A percentile compares a stretch with the other conserved stretches of the same genome.
These are phyloP conservation scores for Cyclostephanos invisitatus DNA, from an alignment of 108 stramenopile species.

Conservation along the genomic window DNA sequence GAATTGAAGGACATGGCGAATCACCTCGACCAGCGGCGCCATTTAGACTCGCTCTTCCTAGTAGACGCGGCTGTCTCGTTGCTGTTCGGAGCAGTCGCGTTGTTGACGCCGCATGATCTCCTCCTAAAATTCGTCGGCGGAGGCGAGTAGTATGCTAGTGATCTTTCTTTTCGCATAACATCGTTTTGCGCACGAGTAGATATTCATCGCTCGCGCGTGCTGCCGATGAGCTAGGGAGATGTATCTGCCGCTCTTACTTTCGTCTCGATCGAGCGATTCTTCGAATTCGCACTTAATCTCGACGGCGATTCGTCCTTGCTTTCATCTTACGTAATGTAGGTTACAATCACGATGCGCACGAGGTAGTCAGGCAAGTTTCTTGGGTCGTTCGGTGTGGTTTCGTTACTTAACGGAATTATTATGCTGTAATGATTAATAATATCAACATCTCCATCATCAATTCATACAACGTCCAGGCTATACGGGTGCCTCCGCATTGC, in stretches of 20 bases:
- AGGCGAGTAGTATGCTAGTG: background rate
- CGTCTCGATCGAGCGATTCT: background rate
- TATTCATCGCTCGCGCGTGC: background rate
- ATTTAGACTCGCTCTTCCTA: slow-evolving; percentile 71
- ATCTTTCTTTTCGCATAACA: background rate
- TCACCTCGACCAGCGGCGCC: slow-evolving; percentile 40
- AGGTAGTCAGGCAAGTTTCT: slow-evolving; percentile 65
- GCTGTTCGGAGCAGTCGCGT: slow-evolving; percentile 59
- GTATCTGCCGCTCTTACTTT: background rate
- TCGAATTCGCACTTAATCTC: background rate
- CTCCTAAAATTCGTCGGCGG: slow-evolving; percentile 49
- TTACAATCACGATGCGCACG: slow-evolving; percentile 82
- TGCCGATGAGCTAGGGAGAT: background rate
- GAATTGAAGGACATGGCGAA: slow-evolving; percentile 9
- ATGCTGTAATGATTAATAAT: background rate
- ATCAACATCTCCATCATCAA: background rate
- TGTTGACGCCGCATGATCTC: slow-evolving; percentile 75
- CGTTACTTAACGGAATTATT: background rate
- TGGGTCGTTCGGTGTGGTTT: background rate
- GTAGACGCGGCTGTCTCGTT: slow-evolving; percentile 68
- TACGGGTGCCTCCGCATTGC: slow-evolving; percentile 84
- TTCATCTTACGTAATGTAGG: background rate
- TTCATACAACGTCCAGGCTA: slow-evolving; percentile 41
- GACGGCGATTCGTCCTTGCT: background rate
- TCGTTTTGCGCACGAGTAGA: no score